Base-by-base conservation (phyloP, 768 basidiomycete species). In the Auricularia sp. region DNA sequence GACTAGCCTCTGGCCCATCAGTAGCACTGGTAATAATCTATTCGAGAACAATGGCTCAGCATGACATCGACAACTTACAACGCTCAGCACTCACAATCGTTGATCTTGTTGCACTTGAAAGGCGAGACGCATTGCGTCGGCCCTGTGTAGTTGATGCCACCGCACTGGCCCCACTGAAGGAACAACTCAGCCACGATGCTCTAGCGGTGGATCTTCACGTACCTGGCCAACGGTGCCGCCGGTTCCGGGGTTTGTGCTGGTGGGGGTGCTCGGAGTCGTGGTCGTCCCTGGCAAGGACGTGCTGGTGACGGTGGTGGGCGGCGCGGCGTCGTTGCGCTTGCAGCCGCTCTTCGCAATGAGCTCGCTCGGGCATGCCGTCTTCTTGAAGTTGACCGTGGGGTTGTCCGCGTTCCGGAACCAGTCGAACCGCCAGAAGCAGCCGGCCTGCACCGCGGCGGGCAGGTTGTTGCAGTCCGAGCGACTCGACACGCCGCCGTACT, bases 361-460 rank as follows among this genome's bases (percentile, higher is more conserved):
- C 29, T 62, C 45, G 8, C 47, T 47, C 29, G 67, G 67, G 63
- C 67, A 68, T 37, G 63, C 39, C 44, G 67, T 66, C 56, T 67
- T 65, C 61, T 64, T 35, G 63, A 63, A 68, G 21, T 21, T 62
- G 66, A 68, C 67, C 35, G 36, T 64, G 29, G 67, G 67, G 63
- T 68, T 68, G 47, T 68, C 67, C 42, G 66, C 63, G 36, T 65
- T 65, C 36, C 16, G 16, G 63, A 68, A 64, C 67, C 67, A 68
- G 62, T 65, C 67, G 47, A 66, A 68, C 39, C 67, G 65, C 45
- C 45, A 68, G 39, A 67, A 58, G 63, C 67, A 68, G 39, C 67
- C 67, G 14, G 66, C 56, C 29, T 62, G 65, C 5, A 68, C 67
- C 44, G 66, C 63, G 2, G 62, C 58, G n/a, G 67, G 67, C 2